Evolutionary conservation across 371 early-diverging fungal genomes (phyloP).

Genomic region (Mucor plumbeus): DNA sequence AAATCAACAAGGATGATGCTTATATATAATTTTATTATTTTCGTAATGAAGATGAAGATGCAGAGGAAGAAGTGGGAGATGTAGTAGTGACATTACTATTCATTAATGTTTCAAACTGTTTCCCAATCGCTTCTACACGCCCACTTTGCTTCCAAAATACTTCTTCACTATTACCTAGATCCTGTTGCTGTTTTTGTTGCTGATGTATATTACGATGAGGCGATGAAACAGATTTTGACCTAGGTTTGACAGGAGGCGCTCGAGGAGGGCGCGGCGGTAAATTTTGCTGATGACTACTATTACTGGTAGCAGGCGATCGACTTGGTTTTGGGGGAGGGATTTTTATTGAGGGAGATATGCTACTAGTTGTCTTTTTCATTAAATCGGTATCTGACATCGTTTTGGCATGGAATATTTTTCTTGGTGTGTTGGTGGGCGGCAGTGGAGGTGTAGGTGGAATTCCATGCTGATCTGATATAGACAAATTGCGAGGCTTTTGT

Average conservation of each 20-base stretch:
- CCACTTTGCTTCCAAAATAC: conserved; percentile 21
- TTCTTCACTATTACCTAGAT: not conserved
- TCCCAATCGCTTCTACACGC: conserved; percentile 29
- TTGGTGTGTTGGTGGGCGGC: conserved; percentile 16
- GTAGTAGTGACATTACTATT: conserved; percentile 10
- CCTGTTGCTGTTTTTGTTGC: not conserved
- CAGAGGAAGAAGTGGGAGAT: not conserved
- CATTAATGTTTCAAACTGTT: conserved; percentile 32
- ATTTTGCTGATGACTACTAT: not conserved
- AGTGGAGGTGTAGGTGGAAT: not conserved
- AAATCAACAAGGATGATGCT: not conserved
- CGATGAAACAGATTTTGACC: conserved; percentile 43
- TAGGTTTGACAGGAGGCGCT: conserved; percentile 29
- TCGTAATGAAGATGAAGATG: conserved; percentile 1
- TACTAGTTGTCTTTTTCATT: not conserved
- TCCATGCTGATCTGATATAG: not conserved
- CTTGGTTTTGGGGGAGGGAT: conserved; percentile 42
- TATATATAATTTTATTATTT: not conserved
- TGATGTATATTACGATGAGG: conserved; percentile 8
- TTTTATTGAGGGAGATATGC: conserved; percentile 1
- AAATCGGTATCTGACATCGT: conserved; percentile 40
- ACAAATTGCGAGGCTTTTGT: conserved; percentile 37
- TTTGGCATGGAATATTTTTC: conserved; percentile 25
- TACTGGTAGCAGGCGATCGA: conserved; percentile 20
- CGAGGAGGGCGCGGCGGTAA: conserved; percentile 6